Conservation (phyloP, 2,329 filamentous ascomycete species). For the Pseudogymnoascus sp. region DNA sequence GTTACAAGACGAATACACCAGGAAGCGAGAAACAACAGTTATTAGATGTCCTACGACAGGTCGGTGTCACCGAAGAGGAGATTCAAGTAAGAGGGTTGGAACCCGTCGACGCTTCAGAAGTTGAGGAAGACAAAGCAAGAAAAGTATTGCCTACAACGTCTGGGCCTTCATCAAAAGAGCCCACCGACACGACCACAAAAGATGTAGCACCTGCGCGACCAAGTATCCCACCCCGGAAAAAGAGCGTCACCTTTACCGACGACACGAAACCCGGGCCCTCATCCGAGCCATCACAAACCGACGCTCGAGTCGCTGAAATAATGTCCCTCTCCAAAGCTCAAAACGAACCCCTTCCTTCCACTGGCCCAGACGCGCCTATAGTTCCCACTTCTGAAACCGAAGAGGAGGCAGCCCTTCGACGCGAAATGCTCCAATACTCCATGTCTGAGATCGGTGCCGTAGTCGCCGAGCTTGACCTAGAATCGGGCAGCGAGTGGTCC, state of each 20-base stretch:
- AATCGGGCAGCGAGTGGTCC: slow-evolving; percentile 56
- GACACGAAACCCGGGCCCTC: slow-evolving; percentile 42
- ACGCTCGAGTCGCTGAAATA: slow-evolving; percentile 42
- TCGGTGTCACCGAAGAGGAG: slow-evolving; percentile 48
- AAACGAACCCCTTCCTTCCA: slow-evolving; percentile 30
- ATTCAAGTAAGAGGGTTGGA: slow-evolving; percentile 3
- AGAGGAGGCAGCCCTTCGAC: slow-evolving; percentile 71
- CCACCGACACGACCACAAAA: background rate
- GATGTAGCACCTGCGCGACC: background rate
- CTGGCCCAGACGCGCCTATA: slow-evolving; percentile 34
- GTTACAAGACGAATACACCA: slow-evolving; percentile 55
- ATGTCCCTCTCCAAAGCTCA: slow-evolving; percentile 49
- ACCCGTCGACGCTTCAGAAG: background rate
- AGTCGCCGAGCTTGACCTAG: slow-evolving; percentile 82
- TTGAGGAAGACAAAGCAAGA: background rate
- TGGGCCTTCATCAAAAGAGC: background rate
- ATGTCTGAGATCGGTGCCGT: slow-evolving; percentile 83
- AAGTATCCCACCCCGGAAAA: slow-evolving; percentile 31
- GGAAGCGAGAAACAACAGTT: slow-evolving; percentile 60
- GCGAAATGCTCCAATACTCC: slow-evolving; percentile 86
- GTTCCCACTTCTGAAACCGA: slow-evolving; percentile 66
- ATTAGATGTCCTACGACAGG: slow-evolving; percentile 65
- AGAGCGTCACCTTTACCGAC: slow-evolving; percentile 55
- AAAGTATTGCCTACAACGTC: background rate
- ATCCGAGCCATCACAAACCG: slow-evolving; percentile 20